Base-by-base conservation (phyloP, 768 basidiomycete species). In the Leccinum truebloodii region DNA sequence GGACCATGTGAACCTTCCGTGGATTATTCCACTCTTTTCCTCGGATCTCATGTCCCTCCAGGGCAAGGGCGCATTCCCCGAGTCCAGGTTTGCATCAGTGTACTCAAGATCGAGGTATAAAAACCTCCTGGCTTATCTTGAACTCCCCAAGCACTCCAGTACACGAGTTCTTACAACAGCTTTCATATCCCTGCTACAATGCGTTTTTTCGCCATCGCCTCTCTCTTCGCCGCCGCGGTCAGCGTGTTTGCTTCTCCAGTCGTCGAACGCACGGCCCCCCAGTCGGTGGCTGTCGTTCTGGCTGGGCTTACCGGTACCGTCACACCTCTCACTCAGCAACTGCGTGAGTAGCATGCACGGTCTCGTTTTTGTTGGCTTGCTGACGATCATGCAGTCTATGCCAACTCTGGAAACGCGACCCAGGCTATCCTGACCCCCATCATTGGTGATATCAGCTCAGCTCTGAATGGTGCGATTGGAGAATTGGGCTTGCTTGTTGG, bases 171-270 rank as follows among this genome's bases (percentile, higher is more conserved):
- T 56, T 54, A 49, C 37, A 30, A 53, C 54, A 6, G 8, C 41
- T 6, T 58, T 54, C 2, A 16, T 30, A 26, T 39, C 7, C 50
- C 30, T 30, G 1, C 24, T 51, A 54, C 37, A 22, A 63, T 67
- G 65, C 57, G 57, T 39, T 59, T 66, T 52, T 61, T 57, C 26
- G 55, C 55, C 1, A 54, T 57, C 22, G 55, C 54, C 24, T 54
- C 57, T 57, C 32, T 60, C 32, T 46, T 66, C 46, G 41, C 57
- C 7, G 61, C 59, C 51, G 55, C 52, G 26, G 26, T 57, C 14
- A 6, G 48, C 50, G 59, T 66, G 24, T 49, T 67, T 24, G 61
- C 61, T 32, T 57, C 22, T 22, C 64, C 64, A 14, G 41, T 66
- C 24, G 54, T 32, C 16, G 52, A 66, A 52, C 59, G 61, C 37